Base-by-base conservation (phyloP, 1,139 yeast genomes). In the Pichia sp. region DNA sequence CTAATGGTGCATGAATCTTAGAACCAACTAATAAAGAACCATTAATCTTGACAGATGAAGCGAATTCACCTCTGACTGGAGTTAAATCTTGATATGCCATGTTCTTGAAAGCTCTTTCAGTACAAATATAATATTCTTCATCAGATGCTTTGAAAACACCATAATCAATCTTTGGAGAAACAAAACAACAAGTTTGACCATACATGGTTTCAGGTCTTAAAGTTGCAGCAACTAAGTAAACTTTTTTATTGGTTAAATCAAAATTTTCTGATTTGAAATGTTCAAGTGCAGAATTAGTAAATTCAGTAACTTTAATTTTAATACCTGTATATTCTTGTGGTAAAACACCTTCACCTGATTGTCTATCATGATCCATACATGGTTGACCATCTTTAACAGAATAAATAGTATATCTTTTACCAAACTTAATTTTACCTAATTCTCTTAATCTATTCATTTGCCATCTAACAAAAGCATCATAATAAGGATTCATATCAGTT, bases 131-230 rank as follows among this genome's bases (percentile, higher is more conserved):
- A 70, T 82, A 87, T 55, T 78, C 78, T 43, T 68, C 69, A 56
- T 85, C 80, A 51, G 95, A 95, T 47, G 90, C 95, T 63, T 87
- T 87, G 63, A 86, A 94, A 43, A 92, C 67, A 62, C 98, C 98
- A 62, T 94, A 92, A 45, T 77, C 79, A 59, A 92, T 86, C 71
- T 87, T 89, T 61, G 97, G 97, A 40, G 96, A 87, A 30, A 92
- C 97, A 60, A 92, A 94, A 74, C 97, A 90, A 74, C 96, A 87
- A 4, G 96, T 85, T 73, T 94, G 98, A 54, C 97, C 98, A 61
- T 90, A 90, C 97, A 94, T 87, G 56, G 99, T 92, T 71, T 92
- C 99, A 33, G 99, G 97, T 71, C 99, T 84, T 59, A 94, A 79
- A 56, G 98, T 92, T 33, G 98, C 98, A 51, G 99, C 98, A 45